phyloP scores from a whole-genome alignment of 352 stramenopile genomes.

The Phytophthora quininea region DNA sequence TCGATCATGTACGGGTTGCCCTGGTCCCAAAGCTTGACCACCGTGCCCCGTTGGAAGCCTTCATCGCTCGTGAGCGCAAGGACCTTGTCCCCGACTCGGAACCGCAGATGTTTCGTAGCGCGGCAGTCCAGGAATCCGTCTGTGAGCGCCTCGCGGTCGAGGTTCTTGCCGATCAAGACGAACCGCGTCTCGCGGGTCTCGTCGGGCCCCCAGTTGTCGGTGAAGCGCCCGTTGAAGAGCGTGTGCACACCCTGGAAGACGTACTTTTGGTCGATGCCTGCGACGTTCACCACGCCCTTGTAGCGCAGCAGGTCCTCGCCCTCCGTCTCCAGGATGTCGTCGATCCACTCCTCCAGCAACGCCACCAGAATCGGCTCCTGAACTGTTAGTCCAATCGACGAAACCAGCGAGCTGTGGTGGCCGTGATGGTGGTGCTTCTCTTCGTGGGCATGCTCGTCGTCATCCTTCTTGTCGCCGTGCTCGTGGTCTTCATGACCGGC shows the following conservation, averaged over 20 bases:
- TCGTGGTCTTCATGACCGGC: constrained; percentile 3
- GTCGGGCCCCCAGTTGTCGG: constrained; percentile 80
- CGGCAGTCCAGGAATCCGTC: constrained; percentile 52
- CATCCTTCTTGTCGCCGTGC: constrained; percentile 16
- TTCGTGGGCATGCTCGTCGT: constrained; percentile 2
- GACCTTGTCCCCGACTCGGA: constrained; percentile 50
- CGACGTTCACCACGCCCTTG: constrained; percentile 94
- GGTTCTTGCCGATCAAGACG: constrained; percentile 95
- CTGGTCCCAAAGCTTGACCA: constrained; percentile 58
- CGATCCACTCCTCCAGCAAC: constrained; percentile 96
- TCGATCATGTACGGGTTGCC: constrained; percentile 58
- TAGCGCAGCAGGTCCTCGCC: constrained; percentile 93
- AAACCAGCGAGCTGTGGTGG: constrained; percentile 48
- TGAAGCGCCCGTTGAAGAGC: constrained; percentile 93
- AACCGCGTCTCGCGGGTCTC: constrained; percentile 91
- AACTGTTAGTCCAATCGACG: constrained; percentile 46
- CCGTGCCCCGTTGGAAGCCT: constrained; percentile 42
- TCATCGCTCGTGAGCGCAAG: constrained; percentile 40
- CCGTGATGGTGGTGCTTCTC: constrained; percentile 23
- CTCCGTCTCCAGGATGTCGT: constrained; percentile 89
- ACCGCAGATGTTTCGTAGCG: constrained; percentile 39
- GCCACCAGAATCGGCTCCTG: constrained; percentile 81
- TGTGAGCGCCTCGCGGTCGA: constrained; percentile 67
- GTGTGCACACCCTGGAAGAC: constrained; percentile 97
- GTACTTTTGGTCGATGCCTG: constrained; percentile 93